phyloP scores from a whole-genome alignment of 2,329 filamentous ascomycete genomes.

The Phoma sp. region DNA sequence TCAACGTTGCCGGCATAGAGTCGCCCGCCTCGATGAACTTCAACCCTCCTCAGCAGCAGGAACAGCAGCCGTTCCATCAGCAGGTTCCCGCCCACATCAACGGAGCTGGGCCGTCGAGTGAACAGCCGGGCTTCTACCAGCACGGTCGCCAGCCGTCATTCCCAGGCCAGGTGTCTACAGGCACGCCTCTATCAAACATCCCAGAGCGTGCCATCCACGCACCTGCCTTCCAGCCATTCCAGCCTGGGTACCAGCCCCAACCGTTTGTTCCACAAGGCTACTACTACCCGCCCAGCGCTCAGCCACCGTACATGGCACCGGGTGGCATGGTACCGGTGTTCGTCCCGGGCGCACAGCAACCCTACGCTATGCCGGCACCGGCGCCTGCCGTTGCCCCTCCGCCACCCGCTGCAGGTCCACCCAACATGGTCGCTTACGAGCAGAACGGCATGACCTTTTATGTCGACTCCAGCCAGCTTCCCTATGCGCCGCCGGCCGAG shows the following conservation, averaged over 20 bases:
- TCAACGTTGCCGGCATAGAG: constrained; percentile 92
- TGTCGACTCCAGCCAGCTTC: constrained; percentile 78
- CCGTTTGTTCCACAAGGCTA: constrained; percentile 57
- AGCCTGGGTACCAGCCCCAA: constrained; percentile 61
- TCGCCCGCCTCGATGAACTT: constrained; percentile 71
- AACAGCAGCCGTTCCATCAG: constrained; percentile 90
- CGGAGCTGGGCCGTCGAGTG: constrained; percentile 61
- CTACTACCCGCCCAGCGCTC: constrained; percentile 65
- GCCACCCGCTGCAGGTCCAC: constrained; percentile 49
- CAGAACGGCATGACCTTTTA: constrained; percentile 97
- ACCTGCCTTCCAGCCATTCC: constrained; percentile 79
- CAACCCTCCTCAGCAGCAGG: constrained; percentile 68
- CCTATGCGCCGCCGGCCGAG: constrained; percentile 55
- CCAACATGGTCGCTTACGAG: constrained; percentile 77
- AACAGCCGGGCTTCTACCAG: constrained; percentile 57
- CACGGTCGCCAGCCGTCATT: constrained; percentile 75
- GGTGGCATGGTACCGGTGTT: constrained; percentile 63
- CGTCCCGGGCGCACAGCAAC: constrained; percentile 63
- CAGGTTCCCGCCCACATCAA: constrained; percentile 82
- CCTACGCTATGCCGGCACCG: constrained; percentile 51
- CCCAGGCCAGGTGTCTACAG: constrained; percentile 72
- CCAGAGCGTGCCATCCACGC: constrained; percentile 92
- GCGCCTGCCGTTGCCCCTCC: constrained; percentile 44
- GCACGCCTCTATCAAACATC: constrained; percentile 88
- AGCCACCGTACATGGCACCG: constrained; percentile 54